Base-by-base conservation (phyloP, 2,329 filamentous ascomycete species). In the Coleophoma cylindrospora region DNA sequence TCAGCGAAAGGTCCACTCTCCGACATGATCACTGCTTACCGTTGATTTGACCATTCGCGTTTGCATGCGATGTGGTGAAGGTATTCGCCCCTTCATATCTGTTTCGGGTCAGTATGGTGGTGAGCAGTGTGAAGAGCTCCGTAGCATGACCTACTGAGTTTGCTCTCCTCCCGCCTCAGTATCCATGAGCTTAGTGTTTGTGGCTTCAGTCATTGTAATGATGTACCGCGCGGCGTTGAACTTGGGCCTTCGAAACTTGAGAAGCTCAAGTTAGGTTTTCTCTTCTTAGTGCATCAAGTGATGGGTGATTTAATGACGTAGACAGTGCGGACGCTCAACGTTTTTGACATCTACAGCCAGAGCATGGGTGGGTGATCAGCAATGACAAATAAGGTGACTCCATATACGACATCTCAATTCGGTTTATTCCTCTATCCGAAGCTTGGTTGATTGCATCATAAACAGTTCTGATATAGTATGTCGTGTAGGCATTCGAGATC, bases 111-210 rank as follows among this genome's bases (percentile, higher is more conserved):
- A 47, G 22, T n/a, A 13, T 21, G 21, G 9, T n/a, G 14, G 34
- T 34, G 12, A 34, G 19, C 49, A 36, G 2, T 27, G 27, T 3
- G 9, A 10, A 17, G 22, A 17, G 34, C 22, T 32, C 19, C 19
- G 36, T 37, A 43, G 21, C n/a, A 46, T 15, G 47, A 57, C 68
- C 49, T 70, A 81, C 74, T 81, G 81, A 4, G 75, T 77, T 51
- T 73, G 73, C 64, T 84, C 79, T 56, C 82, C 82, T 60, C 82
- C 81, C 15, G 72, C 70, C 50, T 75, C 75, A 32, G 77, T 83
- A 57, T 81, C 74, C 73, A 84, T 77, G 40, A 84, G 68, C 55
- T 74, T 73, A 2, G 56, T 57, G 34, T 56, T 53, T 32, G 45
- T 56, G 36, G 51, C 54, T 52, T 56, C 37, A 2, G 54, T 45